phyloP scores from a whole-genome alignment of 2,329 filamentous ascomycete species.

The Dothistroma septosporum region DNA sequence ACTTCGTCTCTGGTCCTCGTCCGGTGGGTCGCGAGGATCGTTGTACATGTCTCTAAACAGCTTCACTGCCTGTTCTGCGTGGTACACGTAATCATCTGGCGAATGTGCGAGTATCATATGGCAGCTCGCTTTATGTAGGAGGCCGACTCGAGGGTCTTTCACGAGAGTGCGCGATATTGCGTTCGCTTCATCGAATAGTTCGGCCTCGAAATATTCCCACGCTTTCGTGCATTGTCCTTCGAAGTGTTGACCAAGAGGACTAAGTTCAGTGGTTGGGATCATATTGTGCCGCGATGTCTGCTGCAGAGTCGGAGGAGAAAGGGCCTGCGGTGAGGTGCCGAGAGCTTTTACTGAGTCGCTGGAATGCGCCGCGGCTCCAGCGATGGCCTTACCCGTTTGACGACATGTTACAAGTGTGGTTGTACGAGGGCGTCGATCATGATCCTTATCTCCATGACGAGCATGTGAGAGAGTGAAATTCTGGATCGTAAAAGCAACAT shows the following conservation, averaged over 20 bases:
- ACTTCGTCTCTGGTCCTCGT: conserved; percentile 11
- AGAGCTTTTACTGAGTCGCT: not conserved
- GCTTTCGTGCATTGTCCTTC: conserved; percentile 12
- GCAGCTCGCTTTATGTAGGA: conserved; percentile 15
- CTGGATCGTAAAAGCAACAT: not conserved
- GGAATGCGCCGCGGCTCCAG: not conserved
- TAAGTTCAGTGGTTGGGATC: conserved; percentile 14
- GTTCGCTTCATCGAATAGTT: conserved; percentile 15
- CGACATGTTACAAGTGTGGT: not conserved
- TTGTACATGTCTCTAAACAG: conserved; percentile 11
- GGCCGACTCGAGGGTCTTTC: conserved; percentile 11
- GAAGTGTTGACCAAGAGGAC: conserved; percentile 16
- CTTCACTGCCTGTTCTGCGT: conserved; percentile 12
- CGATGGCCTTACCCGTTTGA: not conserved
- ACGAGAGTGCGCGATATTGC: conserved; percentile 9
- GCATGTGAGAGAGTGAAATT: not conserved
- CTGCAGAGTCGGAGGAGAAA: not conserved
- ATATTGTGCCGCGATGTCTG: not conserved
- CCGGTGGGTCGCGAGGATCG: conserved; percentile 10
- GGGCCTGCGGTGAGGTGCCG: too few relatives aligned
- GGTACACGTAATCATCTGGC: conserved; percentile 18
- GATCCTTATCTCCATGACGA: not conserved
- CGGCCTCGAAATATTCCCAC: conserved; percentile 13
- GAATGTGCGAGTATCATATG: conserved; percentile 17
- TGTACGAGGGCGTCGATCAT: not conserved